Evolutionary conservation across 2,329 filamentous ascomycete species (phyloP).

Genomic region (Diplodia mutila): DNA sequence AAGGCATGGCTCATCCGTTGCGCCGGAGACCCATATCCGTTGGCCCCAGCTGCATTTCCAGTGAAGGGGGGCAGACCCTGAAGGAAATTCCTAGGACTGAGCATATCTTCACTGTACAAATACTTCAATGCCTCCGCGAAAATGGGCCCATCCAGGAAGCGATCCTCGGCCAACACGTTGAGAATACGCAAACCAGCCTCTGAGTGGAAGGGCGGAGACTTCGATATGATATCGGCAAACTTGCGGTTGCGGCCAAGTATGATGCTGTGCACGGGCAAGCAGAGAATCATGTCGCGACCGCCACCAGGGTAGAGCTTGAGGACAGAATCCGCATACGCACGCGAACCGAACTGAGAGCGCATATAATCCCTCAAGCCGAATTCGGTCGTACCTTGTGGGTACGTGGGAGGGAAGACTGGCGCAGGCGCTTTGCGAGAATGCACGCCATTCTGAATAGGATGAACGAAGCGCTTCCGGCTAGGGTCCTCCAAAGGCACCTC

Average conservation of each 20-base stretch:
- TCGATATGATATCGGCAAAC: constrained; percentile 37
- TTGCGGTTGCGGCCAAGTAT: constrained; percentile 41
- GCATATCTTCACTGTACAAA: constrained; percentile 42
- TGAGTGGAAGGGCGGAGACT: neutral
- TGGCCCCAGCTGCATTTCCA: constrained; percentile 32
- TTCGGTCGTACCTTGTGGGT: neutral
- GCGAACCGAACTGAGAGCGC: constrained; percentile 39
- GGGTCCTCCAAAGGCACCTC: neutral
- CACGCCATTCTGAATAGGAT: constrained; percentile 24
- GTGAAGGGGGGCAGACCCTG: constrained; percentile 38
- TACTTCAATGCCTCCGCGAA: constrained; percentile 42
- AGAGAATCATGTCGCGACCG: constrained; percentile 33
- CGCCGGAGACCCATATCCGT: constrained; percentile 36
- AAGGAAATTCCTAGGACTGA: constrained; percentile 35
- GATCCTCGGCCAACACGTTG: constrained; percentile 16
- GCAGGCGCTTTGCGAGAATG: neutral
- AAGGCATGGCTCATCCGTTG: constrained; percentile 48
- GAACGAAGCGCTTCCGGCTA: constrained; percentile 9
- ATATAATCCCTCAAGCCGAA: constrained; percentile 33
- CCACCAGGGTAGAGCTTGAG: constrained; percentile 39
- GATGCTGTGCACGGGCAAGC: constrained; percentile 42
- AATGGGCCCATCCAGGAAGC: constrained; percentile 22
- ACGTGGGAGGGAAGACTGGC: neutral
- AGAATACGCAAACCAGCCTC: constrained; percentile 22
- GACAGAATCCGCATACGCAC: constrained; percentile 42